Conservation (phyloP, 495 filamentous ascomycete species). For the Tuber magnatum region DNA sequence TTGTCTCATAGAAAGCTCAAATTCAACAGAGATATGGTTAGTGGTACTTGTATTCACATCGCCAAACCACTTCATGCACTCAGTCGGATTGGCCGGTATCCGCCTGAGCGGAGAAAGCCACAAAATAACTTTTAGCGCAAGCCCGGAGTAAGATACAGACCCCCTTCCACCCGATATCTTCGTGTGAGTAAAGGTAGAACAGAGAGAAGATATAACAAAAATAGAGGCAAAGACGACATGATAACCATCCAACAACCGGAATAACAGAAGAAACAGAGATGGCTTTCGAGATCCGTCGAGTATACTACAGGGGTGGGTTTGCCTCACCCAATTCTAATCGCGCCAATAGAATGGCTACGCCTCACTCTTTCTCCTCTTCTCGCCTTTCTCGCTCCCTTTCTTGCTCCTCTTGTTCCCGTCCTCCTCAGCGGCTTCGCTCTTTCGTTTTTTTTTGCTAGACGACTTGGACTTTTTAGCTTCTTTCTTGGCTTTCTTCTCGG, state of each 20-base stretch:
- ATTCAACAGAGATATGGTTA: neutral
- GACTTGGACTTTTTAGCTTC: slow-evolving; percentile 35
- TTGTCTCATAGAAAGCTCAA: neutral
- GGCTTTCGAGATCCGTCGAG: slow-evolving; percentile 14
- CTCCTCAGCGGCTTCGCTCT: slow-evolving; percentile 26
- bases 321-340: slow-evolving; percentile 1
- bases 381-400: slow-evolving; percentile 48
- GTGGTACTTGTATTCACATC: neutral
- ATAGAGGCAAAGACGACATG: slow-evolving; percentile 15
- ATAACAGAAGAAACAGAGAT: slow-evolving; percentile 6
- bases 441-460: slow-evolving; percentile 44
- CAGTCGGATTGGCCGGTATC: neutral
- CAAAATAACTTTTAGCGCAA: neutral
- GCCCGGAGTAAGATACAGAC: neutral
- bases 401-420: slow-evolving; percentile 48
- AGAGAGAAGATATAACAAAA: slow-evolving; percentile 16
- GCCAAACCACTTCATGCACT: neutral
- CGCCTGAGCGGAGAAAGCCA: neutral
- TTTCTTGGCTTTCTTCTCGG: slow-evolving; percentile 23
- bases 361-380: slow-evolving; percentile 53
- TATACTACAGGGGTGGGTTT: slow-evolving; percentile 33
- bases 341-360: slow-evolving; percentile 13
- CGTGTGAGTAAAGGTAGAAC: neutral
- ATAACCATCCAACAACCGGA: slow-evolving; percentile 11
- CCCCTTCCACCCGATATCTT: neutral